phyloP scores from a whole-genome alignment of 306 rosid genomes.

The Dalbergia cochinchinensis region DNA sequence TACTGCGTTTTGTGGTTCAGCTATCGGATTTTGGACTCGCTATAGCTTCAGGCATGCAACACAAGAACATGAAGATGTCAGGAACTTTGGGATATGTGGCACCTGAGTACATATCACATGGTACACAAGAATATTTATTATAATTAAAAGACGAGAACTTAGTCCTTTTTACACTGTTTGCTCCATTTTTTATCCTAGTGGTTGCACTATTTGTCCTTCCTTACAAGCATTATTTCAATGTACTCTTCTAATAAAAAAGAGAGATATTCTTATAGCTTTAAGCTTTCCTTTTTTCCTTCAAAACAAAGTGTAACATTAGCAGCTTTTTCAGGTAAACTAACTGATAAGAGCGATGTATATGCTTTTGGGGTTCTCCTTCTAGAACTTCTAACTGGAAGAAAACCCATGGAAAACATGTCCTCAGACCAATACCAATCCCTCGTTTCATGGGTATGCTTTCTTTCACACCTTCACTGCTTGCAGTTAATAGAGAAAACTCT shows the following conservation, averaged over 20 bases:
- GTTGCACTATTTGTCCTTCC: constrained; percentile 35
- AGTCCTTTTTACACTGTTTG: constrained; percentile 22
- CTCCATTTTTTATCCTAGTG: constrained; percentile 32
- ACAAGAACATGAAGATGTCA: constrained; percentile 71
- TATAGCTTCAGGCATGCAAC: constrained; percentile 68
- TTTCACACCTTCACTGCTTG: constrained; percentile 26
- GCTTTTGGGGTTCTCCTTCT: constrained; percentile 92
- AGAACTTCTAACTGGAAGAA: constrained; percentile 85
- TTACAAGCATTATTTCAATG: constrained; percentile 19
- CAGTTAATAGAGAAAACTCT: constrained; percentile 6
- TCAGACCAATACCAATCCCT: constrained; percentile 70
- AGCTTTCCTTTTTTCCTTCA: constrained; percentile 22
- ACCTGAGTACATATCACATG: constrained; percentile 86
- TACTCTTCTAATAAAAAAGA: background rate
- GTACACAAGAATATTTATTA: constrained; percentile 53
- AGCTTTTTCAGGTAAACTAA: constrained; percentile 73
- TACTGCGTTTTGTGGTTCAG: constrained; percentile 66
- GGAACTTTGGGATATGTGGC: constrained; percentile 82
- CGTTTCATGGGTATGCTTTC: constrained; percentile 76
- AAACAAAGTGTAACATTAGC: constrained; percentile 28
- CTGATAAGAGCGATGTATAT: constrained; percentile 92
- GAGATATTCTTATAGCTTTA: background rate
- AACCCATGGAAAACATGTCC: constrained; percentile 68
- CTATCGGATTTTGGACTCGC: constrained; percentile 87
- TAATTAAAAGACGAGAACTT: constrained; percentile 6